phyloP scores from a whole-genome alignment of 495 filamentous ascomycete genomes.

The Daldinia concentrica region DNA sequence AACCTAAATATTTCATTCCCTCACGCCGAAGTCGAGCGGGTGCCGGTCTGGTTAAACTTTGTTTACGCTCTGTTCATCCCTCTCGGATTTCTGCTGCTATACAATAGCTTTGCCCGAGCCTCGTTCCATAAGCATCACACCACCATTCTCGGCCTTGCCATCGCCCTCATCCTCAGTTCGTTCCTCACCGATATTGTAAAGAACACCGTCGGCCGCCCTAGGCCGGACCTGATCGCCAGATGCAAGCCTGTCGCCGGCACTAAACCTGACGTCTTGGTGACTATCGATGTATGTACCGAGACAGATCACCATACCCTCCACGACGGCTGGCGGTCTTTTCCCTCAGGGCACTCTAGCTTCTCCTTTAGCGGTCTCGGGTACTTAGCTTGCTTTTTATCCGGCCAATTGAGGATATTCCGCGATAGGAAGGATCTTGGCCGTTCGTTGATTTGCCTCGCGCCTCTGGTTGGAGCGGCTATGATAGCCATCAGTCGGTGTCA shows the following conservation, averaged over 20 bases:
- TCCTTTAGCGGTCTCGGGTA: constrained; percentile 88
- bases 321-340: constrained; percentile 94
- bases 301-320: constrained; percentile 78
- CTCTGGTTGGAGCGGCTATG: constrained; percentile 81
- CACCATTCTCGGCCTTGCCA: constrained; percentile 79
- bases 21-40: constrained; percentile 83
- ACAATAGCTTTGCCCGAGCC: constrained; percentile 68
- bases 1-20: constrained; percentile 87
- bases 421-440: constrained; percentile 73
- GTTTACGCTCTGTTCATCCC: constrained; percentile 79
- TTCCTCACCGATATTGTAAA: constrained; percentile 93
- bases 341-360: constrained; percentile 87
- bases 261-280: constrained; percentile 71
- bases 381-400: constrained; percentile 77
- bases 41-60: constrained; percentile 80
- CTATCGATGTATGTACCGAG: constrained; percentile 82
- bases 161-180: constrained; percentile 77
- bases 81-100: constrained; percentile 68
- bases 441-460: constrained; percentile 70
- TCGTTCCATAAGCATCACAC: constrained; percentile 84
- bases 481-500: constrained; percentile 91
- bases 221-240: constrained; percentile 89
- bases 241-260: constrained; percentile 78
- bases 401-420: constrained; percentile 82
- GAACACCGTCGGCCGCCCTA: constrained; percentile 87